phyloP scores from a whole-genome alignment of 352 stramenopile genomes.

The Peronospora destructor region DNA sequence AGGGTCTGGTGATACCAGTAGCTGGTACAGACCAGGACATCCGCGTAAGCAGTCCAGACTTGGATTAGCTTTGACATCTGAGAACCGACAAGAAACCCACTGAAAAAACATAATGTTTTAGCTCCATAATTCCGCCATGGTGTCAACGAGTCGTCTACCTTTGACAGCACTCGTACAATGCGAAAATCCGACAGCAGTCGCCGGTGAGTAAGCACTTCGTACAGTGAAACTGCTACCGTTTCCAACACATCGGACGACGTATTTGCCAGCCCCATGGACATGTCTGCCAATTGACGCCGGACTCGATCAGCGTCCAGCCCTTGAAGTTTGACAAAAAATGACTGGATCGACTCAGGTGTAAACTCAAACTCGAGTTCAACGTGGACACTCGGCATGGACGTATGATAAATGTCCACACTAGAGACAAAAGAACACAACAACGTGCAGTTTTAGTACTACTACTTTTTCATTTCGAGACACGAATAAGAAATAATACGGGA shows the following conservation, averaged over 20 bases:
- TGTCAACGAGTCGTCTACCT: conserved; percentile 18
- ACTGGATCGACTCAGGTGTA: conserved; percentile 56
- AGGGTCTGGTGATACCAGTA: conserved; percentile 75
- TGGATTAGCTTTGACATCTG: conserved; percentile 32
- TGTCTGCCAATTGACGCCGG: conserved; percentile 39
- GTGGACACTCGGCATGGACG: conserved; percentile 61
- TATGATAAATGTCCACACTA: conserved; percentile 83
- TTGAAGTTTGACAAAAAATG: conserved; percentile 72
- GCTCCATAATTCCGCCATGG: too few species aligned
- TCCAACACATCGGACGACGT: conserved; percentile 26
- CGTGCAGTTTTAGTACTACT: not conserved
- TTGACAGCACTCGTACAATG: conserved; percentile 66
- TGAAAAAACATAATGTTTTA: conserved; percentile 14
- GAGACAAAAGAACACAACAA: not conserved
- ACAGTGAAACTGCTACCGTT: conserved; percentile 44
- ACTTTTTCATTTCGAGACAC: not conserved
- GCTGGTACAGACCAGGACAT: conserved; percentile 65
- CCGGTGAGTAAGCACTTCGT: conserved; percentile 72
- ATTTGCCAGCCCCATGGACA: conserved; percentile 16
- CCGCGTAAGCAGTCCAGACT: conserved; percentile 42
- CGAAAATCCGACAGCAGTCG: conserved; percentile 78
- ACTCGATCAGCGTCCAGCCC: conserved; percentile 67
- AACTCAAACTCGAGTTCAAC: conserved; percentile 76
- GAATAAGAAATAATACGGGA: too few species aligned
- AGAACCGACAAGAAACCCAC: conserved; percentile 38